These are phyloP conservation scores for Pseudohyphozyma bogoriensis DNA, from an alignment of 768 basidiomycete genomes.

Conservation along the genomic window DNA sequence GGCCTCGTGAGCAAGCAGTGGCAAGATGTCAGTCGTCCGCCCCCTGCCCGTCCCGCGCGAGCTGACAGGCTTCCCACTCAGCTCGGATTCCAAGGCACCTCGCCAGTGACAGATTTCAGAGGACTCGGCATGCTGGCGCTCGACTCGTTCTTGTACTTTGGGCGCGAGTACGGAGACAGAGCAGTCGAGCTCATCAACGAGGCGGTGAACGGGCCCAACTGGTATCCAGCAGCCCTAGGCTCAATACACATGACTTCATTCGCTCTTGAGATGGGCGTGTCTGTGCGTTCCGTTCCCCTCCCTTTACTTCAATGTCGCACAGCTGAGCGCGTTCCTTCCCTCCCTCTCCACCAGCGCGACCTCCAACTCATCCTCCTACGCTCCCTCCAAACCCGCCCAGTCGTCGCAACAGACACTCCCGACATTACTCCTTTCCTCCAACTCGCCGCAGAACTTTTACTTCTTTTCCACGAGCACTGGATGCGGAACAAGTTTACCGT, in stretches of 20 bases:
- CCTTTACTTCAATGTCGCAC: neutral
- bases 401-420: neutral
- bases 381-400: neutral
- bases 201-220: constrained; percentile 12
- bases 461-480: constrained; percentile 27
- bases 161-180: constrained; percentile 6
- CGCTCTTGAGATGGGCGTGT: constrained; percentile 11
- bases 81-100: constrained; percentile 24
- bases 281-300: neutral
- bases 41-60: no score
- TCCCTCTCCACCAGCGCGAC: constrained; percentile 12
- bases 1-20: constrained; percentile 17
- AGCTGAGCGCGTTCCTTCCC: neutral
- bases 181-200: constrained; percentile 20
- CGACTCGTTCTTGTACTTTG: constrained; percentile 10
- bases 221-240: constrained; percentile 26
- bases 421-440: constrained; percentile 9
- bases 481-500: constrained; percentile 1
- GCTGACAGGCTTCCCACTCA: neutral
- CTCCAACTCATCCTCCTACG: constrained; percentile 25
- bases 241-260: constrained; percentile 26
- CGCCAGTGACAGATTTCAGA: constrained; percentile 19
- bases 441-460: constrained; percentile 8
- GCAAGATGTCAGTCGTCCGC: constrained; percentile 11
- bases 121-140: constrained; percentile 22